Evolutionary conservation across 352 stramenopile species (phyloP), one percentile per base, ranked within the genome.

Genomic region (Phytophthora cajani): DNA sequence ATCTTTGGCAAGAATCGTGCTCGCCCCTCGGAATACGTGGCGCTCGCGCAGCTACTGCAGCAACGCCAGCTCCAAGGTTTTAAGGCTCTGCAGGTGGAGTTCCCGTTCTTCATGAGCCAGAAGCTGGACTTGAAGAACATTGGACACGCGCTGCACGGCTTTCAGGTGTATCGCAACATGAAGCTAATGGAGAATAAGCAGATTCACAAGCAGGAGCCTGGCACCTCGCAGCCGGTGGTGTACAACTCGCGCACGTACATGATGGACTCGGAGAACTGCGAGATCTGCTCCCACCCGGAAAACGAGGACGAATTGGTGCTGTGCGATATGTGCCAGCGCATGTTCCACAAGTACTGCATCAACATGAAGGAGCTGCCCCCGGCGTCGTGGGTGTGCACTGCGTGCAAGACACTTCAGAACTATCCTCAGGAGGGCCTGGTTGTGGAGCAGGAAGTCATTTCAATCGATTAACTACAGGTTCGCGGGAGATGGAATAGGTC

Each of bases 121-220:
- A 93, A 92, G 60, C 67, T 95, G 49, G 84, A 90, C 55, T 62
- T 95, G 51, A 95, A 93, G 75, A 93, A 95, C 64, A 91, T 93
- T 71, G 87, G 76, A 1, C 87, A 95, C 65, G 85, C 87, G 50
- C 78, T 95, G 14, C 87, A 95, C 56, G 79, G 82, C 30, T 95
- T 93, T 62, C 85, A 95, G 64, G 66, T 89, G 57, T 95, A 91
- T 81, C 83, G 86, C 67, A 91, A 93, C 79, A 93, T 93, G 71
- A 95, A 95, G 72, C 68, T 92, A 58, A 62, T 93, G 16, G 76
- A 94, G 67, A 66, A 81, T 54, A 89, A 91, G 56, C 84, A 87
- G 57, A 88, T 86, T 17, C 63, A 92, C 60, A 89, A 91, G 64
- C 80, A 91, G 58, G 85, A 89, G 64, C 64, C 75, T 10, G 85